phyloP scores from a whole-genome alignment of 1,284 basidiomycete genomes.

The Ceratobasidium sp. region DNA sequence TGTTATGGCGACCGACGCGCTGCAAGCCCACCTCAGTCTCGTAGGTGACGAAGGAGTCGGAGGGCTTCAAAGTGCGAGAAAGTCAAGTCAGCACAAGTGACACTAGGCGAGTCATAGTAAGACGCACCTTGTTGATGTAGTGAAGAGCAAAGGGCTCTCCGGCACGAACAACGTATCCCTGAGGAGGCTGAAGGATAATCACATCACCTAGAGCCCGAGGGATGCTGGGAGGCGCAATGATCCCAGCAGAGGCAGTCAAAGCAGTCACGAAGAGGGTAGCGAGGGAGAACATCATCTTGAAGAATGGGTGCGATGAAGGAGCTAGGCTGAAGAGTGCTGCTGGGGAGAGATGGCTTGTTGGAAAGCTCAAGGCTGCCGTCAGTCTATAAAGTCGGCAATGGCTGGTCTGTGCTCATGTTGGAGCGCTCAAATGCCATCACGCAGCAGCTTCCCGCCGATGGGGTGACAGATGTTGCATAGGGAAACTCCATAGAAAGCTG shows the following conservation, averaged over 20 bases:
- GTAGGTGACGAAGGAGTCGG: constrained; percentile 24
- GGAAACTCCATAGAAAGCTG: not conserved
- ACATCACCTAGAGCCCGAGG: constrained; percentile 37
- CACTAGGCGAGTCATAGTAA: too few species aligned
- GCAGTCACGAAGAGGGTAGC: constrained; percentile 29
- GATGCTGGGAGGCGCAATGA: constrained; percentile 26
- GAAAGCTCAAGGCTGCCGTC: not conserved
- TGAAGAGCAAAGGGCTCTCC: constrained; percentile 26
- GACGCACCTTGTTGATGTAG: constrained; percentile 38
- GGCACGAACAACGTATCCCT: constrained; percentile 32
- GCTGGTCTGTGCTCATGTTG: constrained; percentile 21
- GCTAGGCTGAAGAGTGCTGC: constrained; percentile 11
- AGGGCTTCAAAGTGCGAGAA: constrained; percentile 5
- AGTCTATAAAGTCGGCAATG: not conserved
- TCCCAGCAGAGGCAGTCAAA: constrained; percentile 28
- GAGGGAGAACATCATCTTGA: constrained; percentile 30
- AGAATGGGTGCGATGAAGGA: not conserved
- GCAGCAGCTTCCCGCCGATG: not conserved
- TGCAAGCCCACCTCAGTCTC: constrained; percentile 40
- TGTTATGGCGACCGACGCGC: constrained; percentile 35
- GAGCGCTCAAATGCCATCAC: not conserved
- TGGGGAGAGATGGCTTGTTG: not conserved
- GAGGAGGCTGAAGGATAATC: constrained; percentile 36
- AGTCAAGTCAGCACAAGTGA: too few species aligned
- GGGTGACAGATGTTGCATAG: not conserved